These are phyloP conservation scores for Vitis hybrid DNA, from an alignment of 177 flowering plant species.

Conservation along the genomic window DNA sequence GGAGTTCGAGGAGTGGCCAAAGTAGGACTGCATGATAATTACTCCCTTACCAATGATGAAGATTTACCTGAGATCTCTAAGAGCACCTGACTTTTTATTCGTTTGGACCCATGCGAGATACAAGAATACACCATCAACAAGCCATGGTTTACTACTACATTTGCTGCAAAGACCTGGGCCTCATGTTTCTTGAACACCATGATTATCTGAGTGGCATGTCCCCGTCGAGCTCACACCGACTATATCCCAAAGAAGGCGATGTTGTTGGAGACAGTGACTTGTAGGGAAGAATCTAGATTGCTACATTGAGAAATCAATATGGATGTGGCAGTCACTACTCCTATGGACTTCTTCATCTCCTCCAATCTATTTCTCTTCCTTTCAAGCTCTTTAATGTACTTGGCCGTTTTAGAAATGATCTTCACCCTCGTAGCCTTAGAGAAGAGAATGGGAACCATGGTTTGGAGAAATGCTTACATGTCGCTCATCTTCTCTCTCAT, in stretches of 20 bases:
- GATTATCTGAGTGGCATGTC: constrained; percentile 14
- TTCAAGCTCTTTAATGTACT: constrained; percentile 26
- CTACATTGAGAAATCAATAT: too few species aligned
- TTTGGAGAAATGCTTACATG: constrained; percentile 24
- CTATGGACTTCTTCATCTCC: constrained; percentile 11
- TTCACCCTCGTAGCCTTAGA: constrained; percentile 1
- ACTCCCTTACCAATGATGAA: too few species aligned
- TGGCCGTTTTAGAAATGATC: constrained; percentile 20
- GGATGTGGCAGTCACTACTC: not conserved
- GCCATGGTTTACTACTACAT: constrained; percentile 9
- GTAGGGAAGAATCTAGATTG: not conserved
- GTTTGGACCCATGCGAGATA: too few species aligned
- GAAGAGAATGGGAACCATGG: constrained; percentile 25
- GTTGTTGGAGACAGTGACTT: too few species aligned
- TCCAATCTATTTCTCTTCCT: constrained; percentile 19
- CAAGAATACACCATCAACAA: not conserved
- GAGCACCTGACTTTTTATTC: too few species aligned
- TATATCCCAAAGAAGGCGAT: not conserved
- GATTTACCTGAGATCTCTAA: too few species aligned
- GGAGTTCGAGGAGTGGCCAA: too few species aligned
- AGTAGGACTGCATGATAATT: too few species aligned
- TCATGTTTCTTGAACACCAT: constrained; percentile 14
- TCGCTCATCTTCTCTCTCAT: constrained; percentile 27
- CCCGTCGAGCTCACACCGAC: not conserved
- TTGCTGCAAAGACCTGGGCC: not conserved